These are phyloP conservation scores for Calamus simplicifolius DNA, from an alignment of 176 grass and related monocot genomes.

Conservation along the genomic window DNA sequence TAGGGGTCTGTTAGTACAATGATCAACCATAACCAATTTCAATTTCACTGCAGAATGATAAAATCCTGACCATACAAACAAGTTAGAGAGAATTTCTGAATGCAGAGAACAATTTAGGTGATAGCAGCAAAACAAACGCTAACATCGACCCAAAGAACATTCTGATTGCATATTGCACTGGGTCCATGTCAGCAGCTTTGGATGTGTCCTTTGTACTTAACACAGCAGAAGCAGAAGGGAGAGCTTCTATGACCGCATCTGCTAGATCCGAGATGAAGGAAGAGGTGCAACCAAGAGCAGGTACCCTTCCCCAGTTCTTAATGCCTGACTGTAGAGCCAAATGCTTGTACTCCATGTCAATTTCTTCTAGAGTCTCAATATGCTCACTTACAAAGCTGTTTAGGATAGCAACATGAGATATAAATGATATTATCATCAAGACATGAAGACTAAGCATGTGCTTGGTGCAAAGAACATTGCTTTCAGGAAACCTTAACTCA, in stretches of 20 bases:
- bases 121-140: slow-evolving; percentile 61
- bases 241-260: slow-evolving; percentile 63
- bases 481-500: too few species aligned
- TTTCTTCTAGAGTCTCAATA: slow-evolving; percentile 96
- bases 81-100: slow-evolving; percentile 36
- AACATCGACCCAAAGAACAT: slow-evolving; percentile 71
- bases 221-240: slow-evolving; percentile 53
- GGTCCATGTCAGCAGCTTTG: slow-evolving; percentile 27
- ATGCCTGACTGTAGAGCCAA: slow-evolving; percentile 86
- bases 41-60: too few species aligned
- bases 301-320: slow-evolving; percentile 94
- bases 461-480: too few species aligned
- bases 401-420: neutral
- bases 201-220: slow-evolving; percentile 5
- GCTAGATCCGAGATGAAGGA: slow-evolving; percentile 88
- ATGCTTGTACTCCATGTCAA: slow-evolving; percentile 97
- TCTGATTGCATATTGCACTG: slow-evolving; percentile 45
- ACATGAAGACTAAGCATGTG: too few species aligned
- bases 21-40: too few species aligned
- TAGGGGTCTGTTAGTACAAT: too few species aligned
- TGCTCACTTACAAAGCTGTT: slow-evolving; percentile 94
- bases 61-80: too few species aligned
- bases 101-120: slow-evolving; percentile 45
- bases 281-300: slow-evolving; percentile 61
- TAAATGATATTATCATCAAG: too few species aligned